Evolutionary conservation across 352 stramenopile genomes (phyloP).

Genomic region (Thalassiosira sp.): DNA sequence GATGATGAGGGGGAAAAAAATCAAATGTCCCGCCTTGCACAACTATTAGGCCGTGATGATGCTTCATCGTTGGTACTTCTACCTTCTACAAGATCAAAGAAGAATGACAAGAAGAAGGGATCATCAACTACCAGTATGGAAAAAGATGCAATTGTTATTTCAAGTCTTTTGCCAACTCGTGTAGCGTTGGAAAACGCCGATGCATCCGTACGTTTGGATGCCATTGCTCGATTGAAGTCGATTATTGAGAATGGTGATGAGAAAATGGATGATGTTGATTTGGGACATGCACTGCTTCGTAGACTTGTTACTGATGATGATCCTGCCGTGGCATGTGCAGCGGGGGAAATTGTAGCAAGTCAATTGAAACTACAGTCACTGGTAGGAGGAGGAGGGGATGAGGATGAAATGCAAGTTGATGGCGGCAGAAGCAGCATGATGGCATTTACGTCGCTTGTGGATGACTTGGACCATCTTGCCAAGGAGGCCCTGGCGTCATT

Average conservation of each 20-base stretch:
- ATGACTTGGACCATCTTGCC: constrained; percentile 37
- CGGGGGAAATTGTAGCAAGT: constrained; percentile 40
- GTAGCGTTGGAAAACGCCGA: constrained; percentile 76
- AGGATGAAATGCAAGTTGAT: constrained; percentile 4
- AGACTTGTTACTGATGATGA: constrained; percentile 66
- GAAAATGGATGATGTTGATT: constrained; percentile 28
- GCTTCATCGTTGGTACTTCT: too few species aligned
- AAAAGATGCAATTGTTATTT: constrained; percentile 5
- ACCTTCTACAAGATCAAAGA: too few species aligned
- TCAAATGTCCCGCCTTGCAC: constrained; percentile 28
- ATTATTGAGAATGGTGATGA: constrained; percentile 15
- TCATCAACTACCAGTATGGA: too few species aligned
- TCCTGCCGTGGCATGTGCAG: constrained; percentile 48
- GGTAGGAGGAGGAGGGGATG: constrained; percentile 9
- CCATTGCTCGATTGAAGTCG: constrained; percentile 55
- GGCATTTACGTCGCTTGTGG: constrained; percentile 14
- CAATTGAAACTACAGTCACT: constrained; percentile 29
- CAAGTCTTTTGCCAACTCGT: constrained; percentile 52
- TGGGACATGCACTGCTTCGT: constrained; percentile 62
- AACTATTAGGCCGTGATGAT: constrained; percentile 30
- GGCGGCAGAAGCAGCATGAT: background rate
- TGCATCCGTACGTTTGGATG: constrained; percentile 58
- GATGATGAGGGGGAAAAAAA: background rate
- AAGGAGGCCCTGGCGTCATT: constrained; percentile 34
- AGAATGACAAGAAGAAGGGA: too few species aligned